A percentile compares a stretch with the other conserved stretches of the same genome.
Conservation (phyloP, 2,329 filamentous ascomycete species). For the Chrysoporthe cubensis region DNA sequence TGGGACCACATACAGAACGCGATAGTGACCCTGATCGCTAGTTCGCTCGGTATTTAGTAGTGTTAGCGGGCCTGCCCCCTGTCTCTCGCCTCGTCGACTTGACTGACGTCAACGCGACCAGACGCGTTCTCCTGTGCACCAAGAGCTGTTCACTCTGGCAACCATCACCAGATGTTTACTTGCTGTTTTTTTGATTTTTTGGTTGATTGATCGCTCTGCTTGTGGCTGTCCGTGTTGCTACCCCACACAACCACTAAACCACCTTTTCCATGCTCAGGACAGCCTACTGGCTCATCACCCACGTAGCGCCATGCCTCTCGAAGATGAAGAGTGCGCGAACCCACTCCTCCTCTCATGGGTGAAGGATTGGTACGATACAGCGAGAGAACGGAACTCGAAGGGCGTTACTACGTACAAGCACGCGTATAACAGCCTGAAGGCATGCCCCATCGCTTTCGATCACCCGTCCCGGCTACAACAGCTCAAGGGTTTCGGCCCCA, state of each 20-base stretch:
- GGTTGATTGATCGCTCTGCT: not conserved
- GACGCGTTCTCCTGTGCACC: constrained; percentile 14
- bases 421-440: constrained; percentile 77
- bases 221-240: not conserved
- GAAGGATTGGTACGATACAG: constrained; percentile 75
- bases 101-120: constrained; percentile 17
- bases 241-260: not conserved
- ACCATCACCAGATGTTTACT: not conserved
- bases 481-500: constrained; percentile 75
- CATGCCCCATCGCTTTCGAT: constrained; percentile 70
- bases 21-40: not conserved
- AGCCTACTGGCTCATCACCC: not conserved
- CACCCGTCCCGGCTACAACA: constrained; percentile 75
- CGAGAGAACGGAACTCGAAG: constrained; percentile 70
- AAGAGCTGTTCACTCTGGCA: constrained; percentile 13
- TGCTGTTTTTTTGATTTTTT: not conserved
- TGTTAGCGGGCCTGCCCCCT: not conserved
- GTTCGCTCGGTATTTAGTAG: not conserved
- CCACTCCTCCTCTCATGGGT: constrained; percentile 74
- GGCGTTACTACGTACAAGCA: constrained; percentile 73
- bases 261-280: not conserved
- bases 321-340: constrained; percentile 60
- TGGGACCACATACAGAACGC: not conserved
- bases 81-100: not conserved
- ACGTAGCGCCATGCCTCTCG: constrained; percentile 21